A percentile compares a stretch with the other conserved stretches of the same genome.
These are phyloP conservation scores for Metschnikowia kunwiensis DNA, from an alignment of 805 yeast genomes.

Conservation along the genomic window DNA sequence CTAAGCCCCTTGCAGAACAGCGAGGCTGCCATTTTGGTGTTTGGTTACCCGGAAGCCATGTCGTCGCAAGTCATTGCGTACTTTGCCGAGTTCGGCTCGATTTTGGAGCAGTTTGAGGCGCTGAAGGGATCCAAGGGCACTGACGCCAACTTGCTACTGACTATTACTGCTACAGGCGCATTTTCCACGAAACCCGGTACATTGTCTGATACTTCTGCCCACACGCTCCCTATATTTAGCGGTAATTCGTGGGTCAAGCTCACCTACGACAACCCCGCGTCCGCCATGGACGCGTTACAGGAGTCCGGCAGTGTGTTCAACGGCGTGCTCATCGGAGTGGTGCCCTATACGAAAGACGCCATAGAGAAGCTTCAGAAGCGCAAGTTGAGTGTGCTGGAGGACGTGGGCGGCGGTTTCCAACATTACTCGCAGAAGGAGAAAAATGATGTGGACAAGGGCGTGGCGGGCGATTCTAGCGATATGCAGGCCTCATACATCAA, in stretches of 20 bases:
- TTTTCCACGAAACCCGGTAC: not conserved
- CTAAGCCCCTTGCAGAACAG: constrained; percentile 27
- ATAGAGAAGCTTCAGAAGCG: constrained; percentile 56
- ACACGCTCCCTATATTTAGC: constrained; percentile 60
- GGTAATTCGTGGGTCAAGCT: constrained; percentile 92
- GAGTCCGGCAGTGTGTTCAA: constrained; percentile 76
- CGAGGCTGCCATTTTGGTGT: constrained; percentile 74
- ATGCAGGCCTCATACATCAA: constrained; percentile 24
- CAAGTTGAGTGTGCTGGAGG: constrained; percentile 42
- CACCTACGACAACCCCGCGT: constrained; percentile 70
- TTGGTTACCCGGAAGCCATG: constrained; percentile 82
- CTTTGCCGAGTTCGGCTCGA: constrained; percentile 75
- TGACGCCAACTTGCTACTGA: constrained; percentile 8
- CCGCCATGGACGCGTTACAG: constrained; percentile 79
- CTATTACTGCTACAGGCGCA: constrained; percentile 15
- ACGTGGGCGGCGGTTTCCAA: constrained; percentile 41
- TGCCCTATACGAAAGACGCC: constrained; percentile 61
- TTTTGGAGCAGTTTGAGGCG: constrained; percentile 68
- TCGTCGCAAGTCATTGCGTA: constrained; percentile 65
- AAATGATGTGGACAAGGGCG: constrained; percentile 12
- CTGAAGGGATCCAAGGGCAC: constrained; percentile 10
- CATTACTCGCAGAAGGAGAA: constrained; percentile 11
- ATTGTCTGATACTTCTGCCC: not conserved
- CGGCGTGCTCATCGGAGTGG: constrained; percentile 62
- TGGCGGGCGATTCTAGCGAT: constrained; percentile 14